phyloP scores from a whole-genome alignment of 1,139 yeast genomes.

The Chernovozyma sophiae-reginae region DNA sequence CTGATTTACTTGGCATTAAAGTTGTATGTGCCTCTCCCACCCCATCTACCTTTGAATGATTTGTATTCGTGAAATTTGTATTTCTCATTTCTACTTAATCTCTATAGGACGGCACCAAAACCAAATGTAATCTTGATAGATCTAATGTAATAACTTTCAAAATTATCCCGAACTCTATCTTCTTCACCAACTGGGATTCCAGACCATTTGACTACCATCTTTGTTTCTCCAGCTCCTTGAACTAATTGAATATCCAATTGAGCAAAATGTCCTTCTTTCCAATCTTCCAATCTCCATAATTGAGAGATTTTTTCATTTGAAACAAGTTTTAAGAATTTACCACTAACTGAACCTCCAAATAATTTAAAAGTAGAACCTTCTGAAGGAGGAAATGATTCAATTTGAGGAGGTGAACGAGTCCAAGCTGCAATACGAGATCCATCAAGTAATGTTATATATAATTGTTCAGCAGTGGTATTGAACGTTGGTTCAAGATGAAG shows the following conservation, averaged over 20 bases:
- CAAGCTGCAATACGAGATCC: constrained; percentile 80
- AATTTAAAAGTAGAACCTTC: constrained; percentile 64
- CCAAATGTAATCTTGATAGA: constrained; percentile 91
- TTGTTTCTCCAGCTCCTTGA: constrained; percentile 81
- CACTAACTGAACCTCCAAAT: constrained; percentile 87
- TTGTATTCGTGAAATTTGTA: no score
- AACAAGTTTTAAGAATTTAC: constrained; percentile 60
- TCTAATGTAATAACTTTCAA: constrained; percentile 82
- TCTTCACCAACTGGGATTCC: constrained; percentile 99
- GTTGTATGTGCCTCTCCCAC: no score
- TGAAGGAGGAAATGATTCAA: constrained; percentile 46
- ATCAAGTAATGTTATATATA: constrained; percentile 72
- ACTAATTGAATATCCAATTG: constrained; percentile 59
- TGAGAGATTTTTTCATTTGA: constrained; percentile 58
- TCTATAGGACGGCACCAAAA: constrained; percentile 73
- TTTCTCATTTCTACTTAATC: neutral
- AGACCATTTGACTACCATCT: constrained; percentile 69
- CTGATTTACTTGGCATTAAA: no score
- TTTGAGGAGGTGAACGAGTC: constrained; percentile 74
- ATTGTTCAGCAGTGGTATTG: constrained; percentile 82
- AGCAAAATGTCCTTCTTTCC: constrained; percentile 85
- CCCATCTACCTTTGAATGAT: no score
- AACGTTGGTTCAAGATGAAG: constrained; percentile 75
- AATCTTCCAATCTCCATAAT: constrained; percentile 83
- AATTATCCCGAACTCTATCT: constrained; percentile 79